Conservation (phyloP, 2,329 filamentous ascomycete species). For the Claviceps humidiphila region DNA sequence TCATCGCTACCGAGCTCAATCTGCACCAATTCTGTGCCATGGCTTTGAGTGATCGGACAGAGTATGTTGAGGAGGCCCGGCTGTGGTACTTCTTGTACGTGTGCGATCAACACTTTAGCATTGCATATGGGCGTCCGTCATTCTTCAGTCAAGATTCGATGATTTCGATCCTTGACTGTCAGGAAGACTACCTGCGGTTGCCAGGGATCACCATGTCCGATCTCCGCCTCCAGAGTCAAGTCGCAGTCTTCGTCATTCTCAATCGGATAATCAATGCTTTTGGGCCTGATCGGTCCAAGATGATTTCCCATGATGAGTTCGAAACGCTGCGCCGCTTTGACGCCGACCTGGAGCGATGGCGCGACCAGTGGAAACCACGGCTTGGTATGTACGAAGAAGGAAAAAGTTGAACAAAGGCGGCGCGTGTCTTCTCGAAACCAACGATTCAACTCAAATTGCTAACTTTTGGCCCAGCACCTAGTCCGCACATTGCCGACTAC, state of each 20-base stretch:
- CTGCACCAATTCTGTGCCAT: conserved; percentile 40
- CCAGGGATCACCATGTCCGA: conserved; percentile 39
- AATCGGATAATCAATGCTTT: conserved; percentile 45
- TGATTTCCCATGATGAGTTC: conserved; percentile 20
- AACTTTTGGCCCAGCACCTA: conserved; percentile 20
- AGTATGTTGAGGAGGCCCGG: conserved; percentile 41
- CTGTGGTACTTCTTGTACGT: conserved; percentile 53
- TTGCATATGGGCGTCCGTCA: conserved; percentile 45
- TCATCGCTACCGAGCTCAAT: conserved; percentile 44
- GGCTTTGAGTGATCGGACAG: conserved; percentile 27
- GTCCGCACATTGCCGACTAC: conserved; percentile 32
- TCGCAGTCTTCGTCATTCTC: conserved; percentile 46
- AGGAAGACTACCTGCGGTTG: conserved; percentile 38
- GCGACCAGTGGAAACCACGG: conserved; percentile 21
- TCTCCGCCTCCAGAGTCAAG: conserved; percentile 43
- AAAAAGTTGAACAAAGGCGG: background rate
- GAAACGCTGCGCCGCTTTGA: conserved; percentile 16
- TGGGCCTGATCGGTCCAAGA: conserved; percentile 36
- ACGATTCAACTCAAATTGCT: background rate
- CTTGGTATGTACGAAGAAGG: conserved; percentile 14
- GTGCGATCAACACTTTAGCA: conserved; percentile 53
- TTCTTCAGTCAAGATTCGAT: conserved; percentile 41
- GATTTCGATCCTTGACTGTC: conserved; percentile 34
- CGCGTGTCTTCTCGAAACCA: background rate
- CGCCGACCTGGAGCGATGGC: conserved; percentile 22